Conservation (phyloP, 768 basidiomycete genomes). For the Asterophora lycoperdoides region DNA sequence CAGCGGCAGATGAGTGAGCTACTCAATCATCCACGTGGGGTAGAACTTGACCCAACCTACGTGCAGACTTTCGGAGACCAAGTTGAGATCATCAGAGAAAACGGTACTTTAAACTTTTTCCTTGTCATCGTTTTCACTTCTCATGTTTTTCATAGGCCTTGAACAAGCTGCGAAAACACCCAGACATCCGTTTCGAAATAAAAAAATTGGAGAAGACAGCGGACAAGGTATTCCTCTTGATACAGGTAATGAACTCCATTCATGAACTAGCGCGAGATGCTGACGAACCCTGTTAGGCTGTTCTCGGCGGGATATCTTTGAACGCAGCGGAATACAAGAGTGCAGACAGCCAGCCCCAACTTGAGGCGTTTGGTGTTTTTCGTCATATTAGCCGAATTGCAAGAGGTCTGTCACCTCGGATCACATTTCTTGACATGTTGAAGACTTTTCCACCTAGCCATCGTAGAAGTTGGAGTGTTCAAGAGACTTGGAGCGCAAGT, state of each 20-base stretch:
- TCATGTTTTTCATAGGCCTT: constrained; percentile 34
- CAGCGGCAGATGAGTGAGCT: constrained; percentile 61
- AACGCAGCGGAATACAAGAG: constrained; percentile 65
- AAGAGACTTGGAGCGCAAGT: constrained; percentile 62
- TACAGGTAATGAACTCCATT: constrained; percentile 52
- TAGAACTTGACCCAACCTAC: constrained; percentile 1
- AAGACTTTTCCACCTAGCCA: constrained; percentile 39
- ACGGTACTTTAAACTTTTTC: constrained; percentile 33
- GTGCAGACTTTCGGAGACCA: constrained; percentile 59
- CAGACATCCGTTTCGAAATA: constrained; percentile 76
- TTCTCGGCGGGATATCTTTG: constrained; percentile 68
- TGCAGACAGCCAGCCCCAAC: constrained; percentile 63
- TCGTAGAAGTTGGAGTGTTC: constrained; percentile 72
- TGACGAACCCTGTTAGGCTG: constrained; percentile 43
- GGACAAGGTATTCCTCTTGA: constrained; percentile 78
- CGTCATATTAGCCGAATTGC: constrained; percentile 74
- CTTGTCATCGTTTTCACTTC: background rate
- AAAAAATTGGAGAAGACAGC: constrained; percentile 64
- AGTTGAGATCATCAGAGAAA: constrained; percentile 75
- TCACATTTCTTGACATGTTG: background rate
- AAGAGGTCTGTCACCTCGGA: constrained; percentile 45
- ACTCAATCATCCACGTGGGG: background rate
- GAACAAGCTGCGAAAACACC: constrained; percentile 64
- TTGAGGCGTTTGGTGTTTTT: constrained; percentile 70
- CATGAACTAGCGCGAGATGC: too few species aligned